Base-by-base conservation (phyloP, 2,329 filamentous ascomycete genomes). In the Cladosporium oxysporum region DNA sequence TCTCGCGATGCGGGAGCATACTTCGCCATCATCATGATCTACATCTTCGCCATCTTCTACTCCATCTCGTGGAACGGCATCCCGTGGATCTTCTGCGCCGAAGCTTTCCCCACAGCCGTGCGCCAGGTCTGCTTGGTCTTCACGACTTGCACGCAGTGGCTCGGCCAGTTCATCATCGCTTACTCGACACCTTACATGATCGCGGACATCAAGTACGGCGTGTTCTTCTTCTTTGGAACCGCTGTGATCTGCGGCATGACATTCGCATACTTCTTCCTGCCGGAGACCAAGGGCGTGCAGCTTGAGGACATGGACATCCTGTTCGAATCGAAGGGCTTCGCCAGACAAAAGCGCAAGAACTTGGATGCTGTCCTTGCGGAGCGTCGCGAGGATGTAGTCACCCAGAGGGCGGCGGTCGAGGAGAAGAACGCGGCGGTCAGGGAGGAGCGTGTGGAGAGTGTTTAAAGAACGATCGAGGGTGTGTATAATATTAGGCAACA, bases 281-380 rank as follows among this genome's bases (percentile, higher is more conserved):
- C 89, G 0, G 89, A 91, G 77, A 91, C 89, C 11, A 91, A 91
- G 80, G 89, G 89, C 33, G 52, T 60, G 23, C 58, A 60, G 58
- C n/a, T 61, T 8, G 58, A 61, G 26, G 58, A 61, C 16, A 61
- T 61, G 58, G 58, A 61, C 16, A 61, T 61, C 29, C n/a, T 61
- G 58, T 61, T 61, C 23, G 26, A 29, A 5, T 26, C 58, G 2
- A 61, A 61, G 41, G 58, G 58, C 41, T 61, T 61, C 16, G 58
- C 58, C 26, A 61, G 58, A 29, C 58, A 61, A 41, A 61, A 61
- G 58, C 58, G 58, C 28, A 61, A 61, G 58, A 49, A 41, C 47
- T 35, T 61, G 28, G 58, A 61, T 50, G 58, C 44, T 12, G 41
- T 61, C 28, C 26, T 61, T 23, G 41, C 37, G 5, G 58, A 61